These are phyloP conservation scores for Cubamyces lactineus DNA, from an alignment of 768 basidiomycete species.

Conservation along the genomic window DNA sequence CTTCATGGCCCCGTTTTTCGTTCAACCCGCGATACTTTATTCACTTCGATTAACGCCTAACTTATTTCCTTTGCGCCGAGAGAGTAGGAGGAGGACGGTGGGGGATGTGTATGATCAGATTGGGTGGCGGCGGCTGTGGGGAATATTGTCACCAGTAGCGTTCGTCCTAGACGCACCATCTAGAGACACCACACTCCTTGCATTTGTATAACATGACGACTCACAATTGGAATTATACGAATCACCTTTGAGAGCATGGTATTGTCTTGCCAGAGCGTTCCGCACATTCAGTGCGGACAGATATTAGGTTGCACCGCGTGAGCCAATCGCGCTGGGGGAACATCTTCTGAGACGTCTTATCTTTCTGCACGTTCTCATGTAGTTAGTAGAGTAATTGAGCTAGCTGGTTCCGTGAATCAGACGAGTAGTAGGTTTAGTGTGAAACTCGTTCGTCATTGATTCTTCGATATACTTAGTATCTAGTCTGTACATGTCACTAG, in stretches of 20 bases:
- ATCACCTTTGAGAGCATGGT: not conserved
- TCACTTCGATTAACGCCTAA: constrained; percentile 4
- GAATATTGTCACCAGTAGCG: too few relatives aligned
- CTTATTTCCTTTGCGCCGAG: constrained; percentile 7
- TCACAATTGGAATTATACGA: not conserved
- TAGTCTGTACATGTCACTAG: too few relatives aligned
- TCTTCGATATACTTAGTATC: too few relatives aligned
- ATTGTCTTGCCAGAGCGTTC: too few relatives aligned
- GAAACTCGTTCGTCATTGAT: too few relatives aligned
- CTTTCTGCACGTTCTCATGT: too few relatives aligned
- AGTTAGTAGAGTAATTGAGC: too few relatives aligned
- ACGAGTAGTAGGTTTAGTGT: too few relatives aligned
- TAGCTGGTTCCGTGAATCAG: too few relatives aligned
- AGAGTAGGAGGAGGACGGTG: not conserved
- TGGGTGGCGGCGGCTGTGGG: not conserved
- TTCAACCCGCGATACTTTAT: constrained; percentile 4
- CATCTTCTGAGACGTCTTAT: too few relatives aligned
- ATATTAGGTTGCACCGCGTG: too few relatives aligned
- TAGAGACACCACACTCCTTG: constrained; percentile 5
- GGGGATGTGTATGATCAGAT: not conserved
- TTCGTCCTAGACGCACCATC: constrained; percentile 8
- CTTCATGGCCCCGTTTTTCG: constrained; percentile 2
- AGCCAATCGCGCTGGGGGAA: too few relatives aligned
- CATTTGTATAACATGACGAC: constrained; percentile 7
- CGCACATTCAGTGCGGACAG: not conserved